Conservation (phyloP, 164 flowering plant genomes). For the Annona cherimola region DNA sequence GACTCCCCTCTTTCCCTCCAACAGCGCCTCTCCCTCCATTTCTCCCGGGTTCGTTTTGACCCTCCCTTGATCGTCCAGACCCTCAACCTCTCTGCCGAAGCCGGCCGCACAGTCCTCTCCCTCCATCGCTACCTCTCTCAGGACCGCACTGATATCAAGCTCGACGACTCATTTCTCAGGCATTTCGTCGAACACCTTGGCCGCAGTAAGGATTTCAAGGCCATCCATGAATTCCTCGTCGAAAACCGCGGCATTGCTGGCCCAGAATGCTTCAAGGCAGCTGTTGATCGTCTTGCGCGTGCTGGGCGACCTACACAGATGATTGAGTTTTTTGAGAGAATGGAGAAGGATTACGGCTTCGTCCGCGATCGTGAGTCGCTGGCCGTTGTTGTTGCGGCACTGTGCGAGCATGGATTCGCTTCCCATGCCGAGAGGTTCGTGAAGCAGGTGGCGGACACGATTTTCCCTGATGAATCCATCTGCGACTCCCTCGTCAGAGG, state of each 20-base stretch:
- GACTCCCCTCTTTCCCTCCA: conserved; percentile 34
- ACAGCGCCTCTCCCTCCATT: conserved; percentile 56
- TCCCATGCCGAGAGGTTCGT: conserved; percentile 85
- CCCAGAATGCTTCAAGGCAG: conserved; percentile 29
- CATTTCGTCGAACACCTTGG: conserved; percentile 67
- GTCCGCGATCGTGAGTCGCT: conserved; percentile 42
- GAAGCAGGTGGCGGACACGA: conserved; percentile 58
- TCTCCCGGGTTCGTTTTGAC: conserved; percentile 52
- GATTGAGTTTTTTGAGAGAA: conserved; percentile 58
- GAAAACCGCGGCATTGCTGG: conserved; percentile 39
- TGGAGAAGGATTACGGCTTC: conserved; percentile 77
- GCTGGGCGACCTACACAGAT: conserved; percentile 69
- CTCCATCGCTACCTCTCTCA: conserved; percentile 56
- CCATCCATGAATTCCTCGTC: conserved; percentile 45
- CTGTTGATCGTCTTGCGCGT: conserved; percentile 53
- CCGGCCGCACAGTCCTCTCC: conserved; percentile 63
- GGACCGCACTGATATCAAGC: conserved; percentile 33
- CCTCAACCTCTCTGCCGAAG: conserved; percentile 57
- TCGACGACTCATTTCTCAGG: conserved; percentile 54
- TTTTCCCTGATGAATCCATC: conserved; percentile 70
- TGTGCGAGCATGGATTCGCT: conserved; percentile 67
- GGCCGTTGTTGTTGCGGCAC: conserved; percentile 46
- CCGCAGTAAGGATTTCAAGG: conserved; percentile 80
- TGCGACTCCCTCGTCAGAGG: conserved; percentile 78
- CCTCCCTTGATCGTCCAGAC: conserved; percentile 40